Evolutionary conservation across 2,329 filamentous ascomycete species (phyloP).

Genomic region (Allantophomopsis lycopodina): DNA sequence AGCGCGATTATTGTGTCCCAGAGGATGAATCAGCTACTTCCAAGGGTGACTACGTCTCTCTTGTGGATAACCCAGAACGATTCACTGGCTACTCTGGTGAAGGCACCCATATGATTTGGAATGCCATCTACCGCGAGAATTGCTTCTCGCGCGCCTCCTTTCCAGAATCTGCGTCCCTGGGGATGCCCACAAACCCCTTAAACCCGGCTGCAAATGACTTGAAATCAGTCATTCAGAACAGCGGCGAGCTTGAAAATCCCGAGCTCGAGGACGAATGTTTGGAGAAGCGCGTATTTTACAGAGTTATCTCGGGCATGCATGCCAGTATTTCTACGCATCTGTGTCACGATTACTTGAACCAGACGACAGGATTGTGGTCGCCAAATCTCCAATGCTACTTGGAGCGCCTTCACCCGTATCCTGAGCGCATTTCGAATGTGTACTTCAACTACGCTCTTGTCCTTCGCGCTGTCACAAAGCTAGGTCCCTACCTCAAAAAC

Average conservation of each 20-base stretch:
- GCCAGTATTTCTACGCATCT: slow-evolving; percentile 93
- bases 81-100: slow-evolving; percentile 89
- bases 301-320: slow-evolving; percentile 94
- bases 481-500: slow-evolving; percentile 61
- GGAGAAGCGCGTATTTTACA: slow-evolving; percentile 97
- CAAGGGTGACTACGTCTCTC: slow-evolving; percentile 93
- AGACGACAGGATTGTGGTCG: slow-evolving; percentile 85
- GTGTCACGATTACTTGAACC: slow-evolving; percentile 92
- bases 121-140: slow-evolving; percentile 93
- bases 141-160: slow-evolving; percentile 69
- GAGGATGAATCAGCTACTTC: slow-evolving; percentile 79
- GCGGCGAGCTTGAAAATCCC: slow-evolving; percentile 47
- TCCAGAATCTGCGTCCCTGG: slow-evolving; percentile 31
- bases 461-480: slow-evolving; percentile 79
- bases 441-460: slow-evolving; percentile 99
- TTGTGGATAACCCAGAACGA: slow-evolving; percentile 84
- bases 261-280: slow-evolving; percentile 85
- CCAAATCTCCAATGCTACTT: slow-evolving; percentile 87
- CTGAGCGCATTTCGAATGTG: slow-evolving; percentile 88
- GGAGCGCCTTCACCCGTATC: slow-evolving; percentile 66
- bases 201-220: slow-evolving; percentile 44
- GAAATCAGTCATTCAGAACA: slow-evolving; percentile 43
- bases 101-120: slow-evolving; percentile 83
- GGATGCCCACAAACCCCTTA: slow-evolving; percentile 5
- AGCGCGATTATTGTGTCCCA: slow-evolving; percentile 90